Conservation (phyloP, 2,329 filamentous ascomycete genomes). For the Venturiaceae sp. region DNA sequence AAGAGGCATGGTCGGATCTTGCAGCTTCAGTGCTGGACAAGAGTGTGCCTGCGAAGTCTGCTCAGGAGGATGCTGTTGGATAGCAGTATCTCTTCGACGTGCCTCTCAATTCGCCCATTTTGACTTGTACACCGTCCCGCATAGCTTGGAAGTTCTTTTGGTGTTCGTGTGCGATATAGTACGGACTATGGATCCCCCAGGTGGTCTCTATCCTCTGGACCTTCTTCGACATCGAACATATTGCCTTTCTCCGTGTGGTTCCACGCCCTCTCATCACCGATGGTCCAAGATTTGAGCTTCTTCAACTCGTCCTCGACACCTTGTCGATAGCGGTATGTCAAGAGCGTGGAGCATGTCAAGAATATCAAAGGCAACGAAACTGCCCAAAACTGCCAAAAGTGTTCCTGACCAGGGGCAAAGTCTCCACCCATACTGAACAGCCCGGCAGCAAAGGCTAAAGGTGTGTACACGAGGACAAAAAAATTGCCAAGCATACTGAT, state of each 20-base stretch:
- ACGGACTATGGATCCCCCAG: constrained; percentile 59
- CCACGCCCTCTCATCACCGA: not conserved
- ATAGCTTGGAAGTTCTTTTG: no score
- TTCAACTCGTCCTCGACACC: not conserved
- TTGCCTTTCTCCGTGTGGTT: not conserved
- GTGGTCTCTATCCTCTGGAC: not conserved
- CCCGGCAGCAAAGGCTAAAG: no score
- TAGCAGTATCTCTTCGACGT: constrained; percentile 94
- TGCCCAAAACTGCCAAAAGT: not conserved
- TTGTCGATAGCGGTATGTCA: not conserved
- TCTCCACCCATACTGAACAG: not conserved
- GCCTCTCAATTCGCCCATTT: no score
- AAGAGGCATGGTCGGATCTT: not conserved
- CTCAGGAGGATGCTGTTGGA: not conserved
- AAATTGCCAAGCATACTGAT: no score
- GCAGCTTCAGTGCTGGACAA: not conserved
- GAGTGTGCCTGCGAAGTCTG: not conserved
- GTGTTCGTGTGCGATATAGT: no score
- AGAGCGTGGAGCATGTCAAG: not conserved
- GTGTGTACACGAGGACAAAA: no score
- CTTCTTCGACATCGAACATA: not conserved
- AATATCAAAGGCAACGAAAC: not conserved
- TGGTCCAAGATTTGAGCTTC: not conserved
- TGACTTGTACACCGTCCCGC: no score
- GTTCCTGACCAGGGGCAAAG: not conserved